Evolutionary conservation across 1,284 basidiomycete genomes (phyloP), one percentile per base, ranked within the genome.

Genomic region (Ceratobasidium sp.): DNA sequence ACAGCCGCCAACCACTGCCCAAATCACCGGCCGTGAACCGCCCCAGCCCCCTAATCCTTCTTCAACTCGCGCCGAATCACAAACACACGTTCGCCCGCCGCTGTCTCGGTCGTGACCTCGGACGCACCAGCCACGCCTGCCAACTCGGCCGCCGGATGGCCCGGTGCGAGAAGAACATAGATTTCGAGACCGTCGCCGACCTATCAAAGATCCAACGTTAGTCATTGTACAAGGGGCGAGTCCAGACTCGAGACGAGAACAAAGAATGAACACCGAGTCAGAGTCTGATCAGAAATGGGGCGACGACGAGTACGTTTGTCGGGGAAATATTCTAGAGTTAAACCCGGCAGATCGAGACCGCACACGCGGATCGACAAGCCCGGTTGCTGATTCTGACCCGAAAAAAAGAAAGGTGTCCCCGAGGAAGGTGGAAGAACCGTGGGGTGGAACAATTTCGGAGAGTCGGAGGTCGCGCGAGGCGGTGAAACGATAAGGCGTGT

Each of bases 111-210:
- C 77, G 90, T 89, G 43, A 88, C 81, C 37, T 81, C 80, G 63
- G 83, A 78, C 58, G 79, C 73, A 22, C 88, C 89, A 14, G 85
- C 83, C 37, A 89, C 77, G 63, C 81, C 85, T 75, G 89, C 87
- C 75, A 95, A 81, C 41, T 89, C 89, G 76, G 89, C 88, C 64
- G 89, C 79, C 19, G 85, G 83, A 53, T 90, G 89, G 48, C 87
- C 91, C 79, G 87, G 88, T 43, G 91, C 88, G 74, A 96, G 86
- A 73, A 95, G 90, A 74, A 98, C 86, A 80, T 91, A 96, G 78
- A 97, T 92, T 81, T 98, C 95, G 71, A 98, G 87, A 2, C 92
- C 93, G 81, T 98, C 96, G 71, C 96, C 96, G 76, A 98, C 95
- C 91, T 93, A 77, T 51, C 56, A 58, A 41, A 3, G 51, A 39